Percentiles rank a stretch among this genome's conserved stretches.
phyloP scores from a whole-genome alignment of 345 rosid species.

The Brassica rapa region DNA sequence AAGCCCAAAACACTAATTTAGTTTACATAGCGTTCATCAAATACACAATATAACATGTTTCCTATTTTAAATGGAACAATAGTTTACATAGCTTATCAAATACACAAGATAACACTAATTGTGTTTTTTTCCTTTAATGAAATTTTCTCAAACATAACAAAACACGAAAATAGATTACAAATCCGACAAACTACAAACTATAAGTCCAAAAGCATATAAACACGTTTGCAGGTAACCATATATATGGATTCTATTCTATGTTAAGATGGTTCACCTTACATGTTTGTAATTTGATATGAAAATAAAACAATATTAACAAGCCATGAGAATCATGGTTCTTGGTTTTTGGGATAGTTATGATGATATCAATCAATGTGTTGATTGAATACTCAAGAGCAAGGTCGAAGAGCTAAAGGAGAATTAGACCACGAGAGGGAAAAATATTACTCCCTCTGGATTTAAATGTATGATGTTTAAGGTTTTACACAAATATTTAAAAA shows the following conservation, averaged over 20 bases:
- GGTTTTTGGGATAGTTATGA: background rate
- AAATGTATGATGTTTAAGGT: too few species aligned
- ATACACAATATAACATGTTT: too few species aligned
- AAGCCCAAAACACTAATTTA: too few species aligned
- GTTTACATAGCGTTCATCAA: too few species aligned
- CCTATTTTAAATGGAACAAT: too few species aligned
- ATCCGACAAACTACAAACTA: background rate
- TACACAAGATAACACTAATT: too few species aligned
- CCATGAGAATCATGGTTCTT: background rate
- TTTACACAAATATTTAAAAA: too few species aligned
- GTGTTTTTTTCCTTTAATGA: background rate
- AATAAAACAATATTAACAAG: background rate
- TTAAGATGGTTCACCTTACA: background rate
- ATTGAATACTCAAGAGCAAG: constrained; percentile 43
- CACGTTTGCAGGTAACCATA: background rate
- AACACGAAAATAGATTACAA: background rate
- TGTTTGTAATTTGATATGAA: background rate
- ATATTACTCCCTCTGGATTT: too few species aligned
- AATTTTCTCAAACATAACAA: background rate
- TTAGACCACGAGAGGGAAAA: constrained; percentile 48
- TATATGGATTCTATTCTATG: background rate
- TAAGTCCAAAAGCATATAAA: background rate
- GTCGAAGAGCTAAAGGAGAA: constrained; percentile 58
- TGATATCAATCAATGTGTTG: too few species aligned
- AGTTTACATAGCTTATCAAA: too few species aligned